phyloP scores from a whole-genome alignment of 176 grass and related monocot species.

The Saccharum officinarum region DNA sequence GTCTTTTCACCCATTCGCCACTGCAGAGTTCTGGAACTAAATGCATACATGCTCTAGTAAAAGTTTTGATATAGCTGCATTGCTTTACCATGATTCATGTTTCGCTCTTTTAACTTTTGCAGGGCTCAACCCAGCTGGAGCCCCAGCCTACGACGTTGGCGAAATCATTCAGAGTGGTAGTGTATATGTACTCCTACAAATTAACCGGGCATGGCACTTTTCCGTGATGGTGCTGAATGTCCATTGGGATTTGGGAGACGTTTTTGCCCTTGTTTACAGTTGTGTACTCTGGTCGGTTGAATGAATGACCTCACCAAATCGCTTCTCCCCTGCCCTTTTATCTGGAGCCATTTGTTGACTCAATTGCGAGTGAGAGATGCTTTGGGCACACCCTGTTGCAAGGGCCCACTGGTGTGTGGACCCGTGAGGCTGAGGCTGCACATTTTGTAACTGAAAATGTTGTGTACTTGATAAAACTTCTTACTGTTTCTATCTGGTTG shows the following conservation, averaged over 20 bases:
- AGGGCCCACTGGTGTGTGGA: slow-evolving; percentile 5
- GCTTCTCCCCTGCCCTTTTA: slow-evolving; percentile 20
- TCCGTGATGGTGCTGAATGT: not conserved
- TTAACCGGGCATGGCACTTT: slow-evolving; percentile 8
- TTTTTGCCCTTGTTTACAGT: not conserved
- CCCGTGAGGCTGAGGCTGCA: not conserved
- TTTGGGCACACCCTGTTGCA: not conserved
- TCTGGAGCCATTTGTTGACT: not conserved
- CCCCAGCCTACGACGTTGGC: too few species aligned
- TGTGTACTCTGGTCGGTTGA: not conserved
- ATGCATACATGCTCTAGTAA: not conserved
- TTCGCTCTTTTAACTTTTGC: not conserved
- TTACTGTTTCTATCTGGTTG: not conserved
- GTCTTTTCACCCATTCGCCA: not conserved
- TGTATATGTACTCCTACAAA: not conserved
- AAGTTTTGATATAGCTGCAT: not conserved
- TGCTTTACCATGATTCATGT: not conserved
- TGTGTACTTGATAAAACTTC: not conserved
- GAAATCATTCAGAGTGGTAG: not conserved
- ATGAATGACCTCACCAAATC: not conserved
- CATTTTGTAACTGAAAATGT: not conserved
- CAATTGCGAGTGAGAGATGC: not conserved
- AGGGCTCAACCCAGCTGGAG: not conserved
- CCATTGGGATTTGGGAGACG: not conserved
- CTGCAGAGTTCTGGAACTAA: not conserved